These are phyloP conservation scores for Fusarium mangiferae DNA, from an alignment of 2,329 filamentous ascomycete species.

Conservation along the genomic window DNA sequence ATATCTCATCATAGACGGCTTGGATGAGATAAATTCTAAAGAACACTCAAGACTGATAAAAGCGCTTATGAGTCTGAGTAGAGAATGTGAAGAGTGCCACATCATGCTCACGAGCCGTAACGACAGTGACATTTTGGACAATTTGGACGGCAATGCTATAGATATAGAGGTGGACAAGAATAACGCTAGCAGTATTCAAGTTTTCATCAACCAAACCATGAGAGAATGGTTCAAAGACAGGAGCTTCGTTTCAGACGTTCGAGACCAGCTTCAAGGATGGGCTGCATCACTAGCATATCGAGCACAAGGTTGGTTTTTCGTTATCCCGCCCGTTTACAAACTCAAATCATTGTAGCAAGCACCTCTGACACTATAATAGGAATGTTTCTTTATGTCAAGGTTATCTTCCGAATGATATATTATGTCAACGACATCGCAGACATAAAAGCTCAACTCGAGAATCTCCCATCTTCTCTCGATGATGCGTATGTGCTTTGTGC, in stretches of 20 bases:
- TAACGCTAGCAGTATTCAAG: neutral
- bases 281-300: neutral
- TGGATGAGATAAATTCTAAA: accelerated
- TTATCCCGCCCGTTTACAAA: too few relatives aligned
- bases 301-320: neutral
- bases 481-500: neutral
- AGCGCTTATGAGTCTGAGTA: accelerated
- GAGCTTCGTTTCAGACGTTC: accelerated
- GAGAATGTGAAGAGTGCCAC: neutral
- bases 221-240: accelerated
- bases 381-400: neutral
- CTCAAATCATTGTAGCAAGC: too few relatives aligned
- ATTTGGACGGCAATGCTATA: accelerated
- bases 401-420: accelerated
- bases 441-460: accelerated
- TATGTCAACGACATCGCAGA: neutral
- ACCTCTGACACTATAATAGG: too few relatives aligned
- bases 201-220: accelerated
- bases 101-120: accelerated
- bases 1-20: accelerated
- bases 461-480: neutral
- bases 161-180: neutral
- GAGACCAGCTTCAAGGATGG: neutral
- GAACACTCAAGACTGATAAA: neutral
- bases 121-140: accelerated